Evolutionary conservation across 2,329 filamentous ascomycete species (phyloP).

Genomic region (Aspergillus sp.): DNA sequence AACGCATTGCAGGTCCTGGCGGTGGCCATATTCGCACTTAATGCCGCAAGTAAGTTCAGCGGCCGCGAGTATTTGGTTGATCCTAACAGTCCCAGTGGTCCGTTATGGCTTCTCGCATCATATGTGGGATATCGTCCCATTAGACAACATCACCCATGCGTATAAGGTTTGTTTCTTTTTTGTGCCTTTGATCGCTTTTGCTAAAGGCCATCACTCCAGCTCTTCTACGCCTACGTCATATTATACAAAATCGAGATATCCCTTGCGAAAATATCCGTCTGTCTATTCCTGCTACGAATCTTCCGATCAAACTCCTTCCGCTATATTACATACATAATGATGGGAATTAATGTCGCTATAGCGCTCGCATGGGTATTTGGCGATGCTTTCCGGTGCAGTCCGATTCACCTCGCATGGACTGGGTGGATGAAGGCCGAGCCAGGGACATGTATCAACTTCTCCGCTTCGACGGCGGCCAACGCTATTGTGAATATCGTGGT

Average conservation of each 20-base stretch:
- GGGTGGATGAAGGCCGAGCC: slow-evolving; percentile 2
- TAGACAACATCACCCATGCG: slow-evolving; percentile 4
- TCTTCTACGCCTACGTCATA: slow-evolving; percentile 4
- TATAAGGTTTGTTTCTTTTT: slow-evolving; percentile 4
- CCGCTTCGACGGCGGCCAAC: slow-evolving; percentile 1
- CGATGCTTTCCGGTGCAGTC: slow-evolving; percentile 4
- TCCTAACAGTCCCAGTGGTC: slow-evolving; percentile 1
- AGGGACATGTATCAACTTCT: slow-evolving; percentile 4
- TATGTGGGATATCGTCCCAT: slow-evolving; percentile 7
- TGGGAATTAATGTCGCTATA: slow-evolving; percentile 4
- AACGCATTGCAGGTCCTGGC: slow-evolving; percentile 1
- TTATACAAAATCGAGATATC: slow-evolving; percentile 5
- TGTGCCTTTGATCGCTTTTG: too few species aligned
- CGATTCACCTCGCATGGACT: slow-evolving; percentile 4
- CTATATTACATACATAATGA: slow-evolving; percentile 4
- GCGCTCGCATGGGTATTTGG: slow-evolving; percentile 3
- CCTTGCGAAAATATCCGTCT: slow-evolving; percentile 6
- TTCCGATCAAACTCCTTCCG: slow-evolving; percentile 3
- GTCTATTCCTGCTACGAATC: slow-evolving; percentile 7
- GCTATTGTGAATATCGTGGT: slow-evolving; percentile 4
- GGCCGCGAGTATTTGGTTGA: not conserved
- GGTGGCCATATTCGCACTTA: slow-evolving; percentile 1
- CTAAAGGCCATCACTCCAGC: slow-evolving; percentile 1
- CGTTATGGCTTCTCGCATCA: slow-evolving; percentile 5
- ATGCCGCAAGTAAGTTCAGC: not conserved